Evolutionary conservation across 2,329 filamentous ascomycete species (phyloP).

Genomic region (Diaporthe caulivora): DNA sequence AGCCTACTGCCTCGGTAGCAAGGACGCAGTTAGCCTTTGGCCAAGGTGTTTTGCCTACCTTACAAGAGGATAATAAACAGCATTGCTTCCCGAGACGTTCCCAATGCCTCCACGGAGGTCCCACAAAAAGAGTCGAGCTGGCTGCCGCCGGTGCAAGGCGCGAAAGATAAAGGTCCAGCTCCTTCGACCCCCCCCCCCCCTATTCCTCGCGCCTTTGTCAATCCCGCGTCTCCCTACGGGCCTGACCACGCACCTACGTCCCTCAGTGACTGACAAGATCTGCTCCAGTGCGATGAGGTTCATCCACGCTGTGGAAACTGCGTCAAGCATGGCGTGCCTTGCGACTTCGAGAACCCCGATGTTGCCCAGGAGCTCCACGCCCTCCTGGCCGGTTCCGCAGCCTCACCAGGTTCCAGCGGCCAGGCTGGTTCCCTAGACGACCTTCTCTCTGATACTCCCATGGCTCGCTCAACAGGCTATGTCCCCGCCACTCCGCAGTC

Average conservation of each 20-base stretch:
- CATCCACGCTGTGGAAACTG: conserved; percentile 76
- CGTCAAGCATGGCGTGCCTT: conserved; percentile 74
- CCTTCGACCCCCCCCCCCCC: not conserved
- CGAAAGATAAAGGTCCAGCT: conserved; percentile 75
- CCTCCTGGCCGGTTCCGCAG: conserved; percentile 44
- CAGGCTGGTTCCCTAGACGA: conserved; percentile 35
- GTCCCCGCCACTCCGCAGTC: conserved; percentile 23
- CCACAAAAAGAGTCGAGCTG: conserved; percentile 78
- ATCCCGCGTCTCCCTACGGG: not conserved
- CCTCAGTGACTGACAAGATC: not conserved
- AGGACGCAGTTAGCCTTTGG: conserved; percentile 29
- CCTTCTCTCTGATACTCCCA: conserved; percentile 16
- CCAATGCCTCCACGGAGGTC: conserved; percentile 74
- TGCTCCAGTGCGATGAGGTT: conserved; percentile 71
- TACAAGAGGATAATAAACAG: not conserved
- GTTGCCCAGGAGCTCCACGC: conserved; percentile 59
- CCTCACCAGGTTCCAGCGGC: conserved; percentile 27
- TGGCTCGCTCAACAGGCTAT: conserved; percentile 35
- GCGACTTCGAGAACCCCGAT: conserved; percentile 71
- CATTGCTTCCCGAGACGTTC: conserved; percentile 18
- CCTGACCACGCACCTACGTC: conserved; percentile 1
- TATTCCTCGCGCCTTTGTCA: not conserved
- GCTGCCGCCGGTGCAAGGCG: conserved; percentile 74
- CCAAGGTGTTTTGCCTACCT: conserved; percentile 20
- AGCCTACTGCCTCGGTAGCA: conserved; percentile 28